These are phyloP conservation scores for Daldinia eschscholtzii DNA, from an alignment of 2,329 filamentous ascomycete species.

Conservation along the genomic window DNA sequence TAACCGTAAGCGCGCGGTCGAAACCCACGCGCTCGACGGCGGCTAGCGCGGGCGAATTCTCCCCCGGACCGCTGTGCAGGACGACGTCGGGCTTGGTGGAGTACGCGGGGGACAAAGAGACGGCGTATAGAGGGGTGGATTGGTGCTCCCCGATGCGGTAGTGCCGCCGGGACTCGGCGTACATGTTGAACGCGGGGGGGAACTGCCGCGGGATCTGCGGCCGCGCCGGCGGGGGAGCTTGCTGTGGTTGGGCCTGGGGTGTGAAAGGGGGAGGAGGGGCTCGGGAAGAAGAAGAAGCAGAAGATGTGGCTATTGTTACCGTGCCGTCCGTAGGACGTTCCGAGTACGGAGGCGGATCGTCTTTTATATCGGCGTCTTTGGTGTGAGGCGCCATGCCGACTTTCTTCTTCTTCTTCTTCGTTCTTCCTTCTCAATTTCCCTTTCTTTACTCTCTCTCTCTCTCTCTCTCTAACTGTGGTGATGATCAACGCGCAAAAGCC, in stretches of 20 bases:
- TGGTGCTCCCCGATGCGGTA: slow-evolving; percentile 52
- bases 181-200: slow-evolving; percentile 53
- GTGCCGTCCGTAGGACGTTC: background rate
- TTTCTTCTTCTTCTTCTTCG: background rate
- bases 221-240: background rate
- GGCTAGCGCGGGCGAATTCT: slow-evolving; percentile 50
- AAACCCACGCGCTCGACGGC: slow-evolving; percentile 38
- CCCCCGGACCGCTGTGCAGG: slow-evolving; percentile 54
- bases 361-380: background rate
- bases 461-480: background rate
- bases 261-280: background rate
- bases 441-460: background rate
- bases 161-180: slow-evolving; percentile 43
- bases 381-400: background rate
- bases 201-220: slow-evolving; percentile 39
- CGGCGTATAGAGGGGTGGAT: slow-evolving; percentile 52
- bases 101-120: slow-evolving; percentile 47
- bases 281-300: background rate
- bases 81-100: slow-evolving; percentile 50
- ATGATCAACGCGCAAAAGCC: background rate
- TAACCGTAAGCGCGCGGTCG: slow-evolving; percentile 40
- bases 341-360: slow-evolving; percentile 24
- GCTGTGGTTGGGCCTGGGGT: background rate
- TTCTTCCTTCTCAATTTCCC: no score
- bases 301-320: background rate